These are phyloP conservation scores for Stephanodiscus triporus DNA, from an alignment of 108 stramenopile genomes.

Conservation along the genomic window DNA sequence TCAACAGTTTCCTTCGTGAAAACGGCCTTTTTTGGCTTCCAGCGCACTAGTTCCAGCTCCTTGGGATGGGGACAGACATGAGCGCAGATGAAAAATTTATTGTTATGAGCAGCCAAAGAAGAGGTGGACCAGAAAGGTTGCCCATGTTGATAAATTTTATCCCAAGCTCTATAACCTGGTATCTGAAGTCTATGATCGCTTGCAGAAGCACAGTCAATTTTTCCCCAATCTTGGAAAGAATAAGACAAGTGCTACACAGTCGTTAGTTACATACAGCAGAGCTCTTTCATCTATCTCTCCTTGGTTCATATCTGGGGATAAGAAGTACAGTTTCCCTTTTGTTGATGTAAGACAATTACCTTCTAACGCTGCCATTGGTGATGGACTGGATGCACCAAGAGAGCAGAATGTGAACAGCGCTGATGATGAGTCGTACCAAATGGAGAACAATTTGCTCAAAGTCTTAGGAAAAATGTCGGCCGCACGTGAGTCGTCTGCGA, in stretches of 20 bases:
- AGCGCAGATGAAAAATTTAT: neutral
- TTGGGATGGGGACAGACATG: neutral
- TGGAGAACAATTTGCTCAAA: neutral
- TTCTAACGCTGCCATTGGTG: neutral
- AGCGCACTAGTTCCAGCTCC: neutral
- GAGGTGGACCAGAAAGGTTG: neutral
- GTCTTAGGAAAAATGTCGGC: neutral
- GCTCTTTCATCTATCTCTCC: conserved; percentile 1
- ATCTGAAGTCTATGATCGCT: neutral
- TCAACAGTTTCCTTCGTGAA: too few species aligned
- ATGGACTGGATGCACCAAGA: neutral
- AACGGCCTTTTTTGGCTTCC: neutral
- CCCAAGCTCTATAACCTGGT: neutral
- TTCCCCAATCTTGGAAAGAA: neutral
- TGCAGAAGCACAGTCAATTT: neutral
- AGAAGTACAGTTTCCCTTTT: neutral
- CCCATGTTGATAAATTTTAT: neutral
- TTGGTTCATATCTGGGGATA: conserved; percentile 11
- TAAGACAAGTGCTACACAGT: neutral
- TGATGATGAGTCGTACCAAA: too few species aligned
- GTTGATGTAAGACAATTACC: neutral
- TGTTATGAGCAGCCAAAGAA: neutral
- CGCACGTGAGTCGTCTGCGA: neutral
- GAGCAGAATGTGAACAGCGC: neutral
- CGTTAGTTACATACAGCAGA: neutral